Conservation (phyloP, 2,329 filamentous ascomycete species). For the Pseudocercospora crystallina region DNA sequence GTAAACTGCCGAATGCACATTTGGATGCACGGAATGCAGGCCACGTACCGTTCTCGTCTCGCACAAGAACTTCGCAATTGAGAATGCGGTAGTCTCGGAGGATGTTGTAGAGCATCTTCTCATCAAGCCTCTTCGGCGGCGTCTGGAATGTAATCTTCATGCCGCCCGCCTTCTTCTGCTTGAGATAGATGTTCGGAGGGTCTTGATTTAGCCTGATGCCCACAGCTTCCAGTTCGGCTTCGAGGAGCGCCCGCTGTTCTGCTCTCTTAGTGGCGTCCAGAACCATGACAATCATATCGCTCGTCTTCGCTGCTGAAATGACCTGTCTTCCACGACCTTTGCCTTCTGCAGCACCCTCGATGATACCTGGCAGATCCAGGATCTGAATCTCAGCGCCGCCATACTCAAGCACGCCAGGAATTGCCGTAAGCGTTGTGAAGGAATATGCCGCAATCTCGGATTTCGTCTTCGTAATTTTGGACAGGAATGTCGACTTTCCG, state of each 20-base stretch:
- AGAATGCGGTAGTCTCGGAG: slow-evolving; percentile 97
- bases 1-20: not conserved
- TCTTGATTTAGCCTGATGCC: slow-evolving; percentile 90
- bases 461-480: slow-evolving; percentile 96
- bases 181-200: slow-evolving; percentile 97
- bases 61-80: slow-evolving; percentile 92
- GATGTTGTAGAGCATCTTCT: slow-evolving; percentile 98
- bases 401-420: slow-evolving; percentile 95
- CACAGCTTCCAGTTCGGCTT: slow-evolving; percentile 90
- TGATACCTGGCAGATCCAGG: slow-evolving; percentile 95
- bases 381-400: slow-evolving; percentile 97
- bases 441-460: slow-evolving; percentile 95
- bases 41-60: slow-evolving; percentile 74
- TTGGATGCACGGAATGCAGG: not conserved
- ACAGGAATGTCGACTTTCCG: slow-evolving; percentile 97
- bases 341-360: slow-evolving; percentile 92
- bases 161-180: slow-evolving; percentile 90
- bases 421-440: slow-evolving; percentile 96
- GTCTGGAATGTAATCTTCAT: slow-evolving; percentile 97
- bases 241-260: slow-evolving; percentile 84
- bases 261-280: slow-evolving; percentile 95
- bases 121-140: slow-evolving; percentile 86
- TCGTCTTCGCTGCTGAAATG: slow-evolving; percentile 97
- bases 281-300: slow-evolving; percentile 94
- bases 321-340: slow-evolving; percentile 95